Base-by-base conservation (phyloP, 1,139 yeast species). In the Yamadazyma aaseri region DNA sequence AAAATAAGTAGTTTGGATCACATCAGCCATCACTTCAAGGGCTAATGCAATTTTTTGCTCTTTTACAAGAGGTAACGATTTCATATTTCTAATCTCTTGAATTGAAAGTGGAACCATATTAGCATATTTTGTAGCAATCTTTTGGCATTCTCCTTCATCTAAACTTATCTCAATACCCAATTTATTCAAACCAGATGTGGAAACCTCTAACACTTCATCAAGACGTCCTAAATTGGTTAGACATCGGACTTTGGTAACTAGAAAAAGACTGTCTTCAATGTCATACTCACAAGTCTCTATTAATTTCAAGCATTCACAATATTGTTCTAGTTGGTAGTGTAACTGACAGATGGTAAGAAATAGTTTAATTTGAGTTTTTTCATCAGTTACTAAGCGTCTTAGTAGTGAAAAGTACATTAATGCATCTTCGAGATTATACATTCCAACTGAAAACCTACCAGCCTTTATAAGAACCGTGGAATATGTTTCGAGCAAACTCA, bases 11-110 rank as follows among this genome's bases (percentile, higher is more conserved):
- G 58, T 67, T 9, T 63, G 51, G 3, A 73, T 51, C 25, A 74
- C 42, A 28, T 70, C 73, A 15, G 67, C 53, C 16, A 74, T 58
- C 15, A 74, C 56, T 36, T 72, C 76, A 31, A 67, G 74, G 2
- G 65, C 58, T 22, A 72, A 48, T 5, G 56, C 38, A 2, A 58
- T 48, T 11, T 52, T 48, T 2, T 61, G 58, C 26, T 66, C 58
- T 3, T 56, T 56, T 1, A 63, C 50, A 1, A 38, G 36, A 9
- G 55, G 54, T 4, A 51, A 35, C 1, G 53, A 42, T 4, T 53
- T 56, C 32, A 73, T 47, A 6, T 50, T 53, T 20, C 74, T 49
- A 11, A 75, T 68, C 32, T 73, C 79, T 2, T 62, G 51, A 2
- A 68, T 56, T 1, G 77, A 63, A 3, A 64, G 45, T 0, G 79